Base-by-base conservation (phyloP, 73 alveolate genomes). In the Paramecium tetraurelia region DNA sequence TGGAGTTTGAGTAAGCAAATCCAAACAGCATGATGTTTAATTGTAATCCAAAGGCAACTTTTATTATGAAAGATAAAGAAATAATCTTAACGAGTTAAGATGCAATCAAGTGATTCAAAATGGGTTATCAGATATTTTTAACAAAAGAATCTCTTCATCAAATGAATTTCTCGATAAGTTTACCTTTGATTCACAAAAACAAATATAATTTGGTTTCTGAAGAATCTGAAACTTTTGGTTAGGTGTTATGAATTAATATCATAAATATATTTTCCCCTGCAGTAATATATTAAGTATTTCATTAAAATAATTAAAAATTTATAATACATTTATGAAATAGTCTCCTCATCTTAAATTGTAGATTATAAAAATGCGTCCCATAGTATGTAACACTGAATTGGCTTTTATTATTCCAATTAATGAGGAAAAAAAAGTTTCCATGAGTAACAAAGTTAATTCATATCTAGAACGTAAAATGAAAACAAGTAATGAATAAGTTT, bases 1-100 rank as follows among this genome's bases (percentile, higher is more conserved):
- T 89, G 96, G 94, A 84, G 71, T 96, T 10, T 93, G 92, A 58
- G 93, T 86, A 48, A 95, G 96, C 40, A 93, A 86, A 85, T 92
- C 92, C 2, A 85, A 86, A 71, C 96, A 95, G 36, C 68, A 93
- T 63, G 92, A 86, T 40, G 7, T 92, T 41, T 96, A 70, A 77
- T 92, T 90, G 88, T 93, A 93, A 93, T 95, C 75, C 85, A 86
- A 92, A 46, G 12, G 86, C 31, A 68, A 87, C n/a, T n/a, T n/a
- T n/a, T n/a, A n/a, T n/a, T n/a, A n/a, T n/a, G n/a, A n/a, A n/a
- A n/a, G n/a, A n/a, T n/a, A n/a, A n/a, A n/a, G n/a, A n/a, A n/a
- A n/a, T n/a, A n/a, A n/a, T n/a, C n/a, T n/a, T n/a, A n/a, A n/a
- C n/a, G n/a, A n/a, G n/a, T n/a, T 12, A 71, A 35, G 63, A 71